phyloP scores from a whole-genome alignment of 129 eudicot genomes.

The Pseudognaphalium luteoalbum region DNA sequence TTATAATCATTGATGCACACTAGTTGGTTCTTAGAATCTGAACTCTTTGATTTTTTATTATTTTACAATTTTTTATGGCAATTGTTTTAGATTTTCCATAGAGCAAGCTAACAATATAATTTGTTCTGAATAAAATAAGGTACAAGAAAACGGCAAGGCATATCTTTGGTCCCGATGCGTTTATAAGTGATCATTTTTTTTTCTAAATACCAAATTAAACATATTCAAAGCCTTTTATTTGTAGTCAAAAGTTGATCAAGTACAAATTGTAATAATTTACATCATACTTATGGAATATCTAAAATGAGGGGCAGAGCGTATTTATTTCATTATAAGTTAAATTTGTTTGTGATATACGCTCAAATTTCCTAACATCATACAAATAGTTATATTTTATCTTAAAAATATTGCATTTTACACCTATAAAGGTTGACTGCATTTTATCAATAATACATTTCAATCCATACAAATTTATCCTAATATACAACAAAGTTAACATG shows the following conservation, averaged over 20 bases:
- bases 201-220: neutral
- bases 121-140: neutral
- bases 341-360: no score
- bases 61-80: neutral
- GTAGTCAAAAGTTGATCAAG: neutral
- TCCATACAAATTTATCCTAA: no score
- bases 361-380: no score
- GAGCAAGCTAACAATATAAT: neutral
- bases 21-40: constrained; percentile 25
- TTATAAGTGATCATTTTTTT: neutral
- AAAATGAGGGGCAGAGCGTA: no score
- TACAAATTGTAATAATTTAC: neutral
- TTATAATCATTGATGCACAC: constrained; percentile 26
- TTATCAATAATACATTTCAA: no score
- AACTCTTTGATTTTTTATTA: neutral
- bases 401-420: no score
- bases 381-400: no score
- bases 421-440: no score
- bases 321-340: no score
- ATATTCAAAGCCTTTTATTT: neutral
- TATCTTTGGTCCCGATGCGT: neutral
- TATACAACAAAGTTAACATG: no score
- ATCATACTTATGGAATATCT: no score
- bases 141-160: neutral
- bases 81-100: neutral